A percentile compares a stretch with the other conserved stretches of the same genome.
phyloP scores from a whole-genome alignment of 2,329 filamentous ascomycete genomes.

The Berkeleyomyces rouxiae region DNA sequence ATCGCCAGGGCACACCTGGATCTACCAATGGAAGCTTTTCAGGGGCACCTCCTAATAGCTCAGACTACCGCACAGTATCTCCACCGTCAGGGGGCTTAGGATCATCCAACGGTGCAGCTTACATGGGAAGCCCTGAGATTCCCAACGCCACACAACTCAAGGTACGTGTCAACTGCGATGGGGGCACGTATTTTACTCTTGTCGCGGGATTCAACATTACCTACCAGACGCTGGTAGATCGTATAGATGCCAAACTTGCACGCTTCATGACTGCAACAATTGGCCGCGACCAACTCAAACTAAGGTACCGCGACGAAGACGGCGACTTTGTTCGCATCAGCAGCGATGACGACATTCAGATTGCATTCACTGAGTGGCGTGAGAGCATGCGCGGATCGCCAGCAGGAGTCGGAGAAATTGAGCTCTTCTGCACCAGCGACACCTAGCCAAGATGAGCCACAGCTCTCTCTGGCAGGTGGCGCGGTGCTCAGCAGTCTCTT shows the following conservation, averaged over 20 bases:
- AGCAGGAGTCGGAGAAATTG: conserved; percentile 73
- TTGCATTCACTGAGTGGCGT: conserved; percentile 87
- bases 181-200: conserved; percentile 78
- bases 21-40: conserved; percentile 18
- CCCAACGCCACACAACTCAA: conserved; percentile 62
- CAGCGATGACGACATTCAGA: conserved; percentile 89
- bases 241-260: conserved; percentile 87
- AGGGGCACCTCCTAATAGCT: conserved; percentile 12
- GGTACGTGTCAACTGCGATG: conserved; percentile 82
- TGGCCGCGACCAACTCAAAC: conserved; percentile 61
- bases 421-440: conserved; percentile 59
- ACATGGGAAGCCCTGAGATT: conserved; percentile 31
- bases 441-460: conserved; percentile 16
- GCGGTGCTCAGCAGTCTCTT: not conserved
- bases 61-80: conserved; percentile 28
- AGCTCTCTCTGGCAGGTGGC: not conserved
- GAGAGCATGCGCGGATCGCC: conserved; percentile 40
- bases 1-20: conserved; percentile 31
- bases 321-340: conserved; percentile 87
- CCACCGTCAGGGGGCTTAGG: conserved; percentile 22
- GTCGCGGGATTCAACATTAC: conserved; percentile 92
- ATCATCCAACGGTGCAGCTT: not conserved
- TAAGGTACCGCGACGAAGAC: conserved; percentile 85
- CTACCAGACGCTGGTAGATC: conserved; percentile 82
- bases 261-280: conserved; percentile 75